These are phyloP conservation scores for Apiotrichum sp. DNA, from an alignment of 1,284 basidiomycete species.

Conservation along the genomic window DNA sequence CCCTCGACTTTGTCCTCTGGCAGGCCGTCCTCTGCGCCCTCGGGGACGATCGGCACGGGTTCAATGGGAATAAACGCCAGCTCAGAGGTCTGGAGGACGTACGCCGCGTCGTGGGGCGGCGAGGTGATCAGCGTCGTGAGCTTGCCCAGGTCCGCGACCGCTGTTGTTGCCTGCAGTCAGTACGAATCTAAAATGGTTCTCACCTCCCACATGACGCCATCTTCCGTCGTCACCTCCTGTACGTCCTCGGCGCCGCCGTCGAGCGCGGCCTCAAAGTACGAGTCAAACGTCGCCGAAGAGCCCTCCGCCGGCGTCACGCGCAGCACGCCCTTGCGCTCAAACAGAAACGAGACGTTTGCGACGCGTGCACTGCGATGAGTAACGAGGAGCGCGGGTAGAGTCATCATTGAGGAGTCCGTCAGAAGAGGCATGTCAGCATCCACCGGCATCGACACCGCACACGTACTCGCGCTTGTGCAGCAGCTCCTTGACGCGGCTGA, in stretches of 20 bases:
- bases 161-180: slow-evolving; percentile 27
- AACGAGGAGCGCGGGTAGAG: background rate
- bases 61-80: slow-evolving; percentile 36
- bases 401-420: background rate
- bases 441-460: background rate
- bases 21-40: slow-evolving; percentile 19
- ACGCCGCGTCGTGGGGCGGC: slow-evolving; percentile 18
- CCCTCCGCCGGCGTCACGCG: slow-evolving; percentile 51
- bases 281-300: slow-evolving; percentile 31
- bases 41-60: slow-evolving; percentile 22
- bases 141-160: slow-evolving; percentile 25
- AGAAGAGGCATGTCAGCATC: background rate
- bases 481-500: slow-evolving; percentile 59
- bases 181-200: background rate
- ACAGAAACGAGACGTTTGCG: slow-evolving; percentile 70
- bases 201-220: slow-evolving; percentile 27
- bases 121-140: slow-evolving; percentile 21
- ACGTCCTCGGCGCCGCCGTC: slow-evolving; percentile 51
- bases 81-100: slow-evolving; percentile 29
- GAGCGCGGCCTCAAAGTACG: slow-evolving; percentile 42
- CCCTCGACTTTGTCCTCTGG: slow-evolving; percentile 32
- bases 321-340: slow-evolving; percentile 62
- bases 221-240: slow-evolving; percentile 40
- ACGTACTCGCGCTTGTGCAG: slow-evolving; percentile 58
- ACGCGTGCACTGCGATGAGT: slow-evolving; percentile 55